Evolutionary conservation across 1,139 yeast genomes (phyloP), one percentile per base, ranked within the genome.

Genomic region (Suhomyces choctaworum): DNA sequence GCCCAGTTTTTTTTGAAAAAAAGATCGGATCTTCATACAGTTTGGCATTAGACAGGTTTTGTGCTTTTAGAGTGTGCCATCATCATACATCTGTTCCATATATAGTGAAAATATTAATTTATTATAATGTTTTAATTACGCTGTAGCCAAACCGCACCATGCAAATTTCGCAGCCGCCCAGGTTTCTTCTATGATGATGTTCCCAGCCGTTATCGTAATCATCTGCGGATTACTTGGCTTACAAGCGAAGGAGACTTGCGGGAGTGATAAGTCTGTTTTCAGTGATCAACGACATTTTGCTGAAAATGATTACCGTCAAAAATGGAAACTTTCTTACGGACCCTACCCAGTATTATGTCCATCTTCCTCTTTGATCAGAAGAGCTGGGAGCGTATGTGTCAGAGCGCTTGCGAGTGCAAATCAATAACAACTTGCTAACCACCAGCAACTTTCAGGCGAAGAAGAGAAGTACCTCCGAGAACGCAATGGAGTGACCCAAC

Each of bases 281-380:
- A n/a, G n/a, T n/a, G n/a, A n/a, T n/a, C n/a, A n/a, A n/a, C n/a
- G n/a, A n/a, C n/a, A n/a, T n/a, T 17, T 17, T 8, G 20, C 8
- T 17, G 20, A 8, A 17, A 17, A 6, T 17, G 20, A 17, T 6
- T 7, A 8, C 20, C 20, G 20, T 17, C 20, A 17, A 7, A 8
- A 29, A 3, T 41, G 43, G 45, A 33, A 22, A 16, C 9, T 38
- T 3, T 46, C 60, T 1, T 71, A 70, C 45, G 64, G 73, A 7
- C 78, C 78, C 4, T 56, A 51, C 23, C 50, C 56, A 14, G 70
- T 69, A 0, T 35, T 52, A 12, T 76, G 81, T 46, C 79, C 80
- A 1, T 38, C 56, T 1, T 37, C 41, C 9, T 44, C 61, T 0
- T 45, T 71, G 30, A 48, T 75, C 22, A 55, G 80, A 45, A 42